A percentile compares a stretch with the other conserved stretches of the same genome.
phyloP scores from a whole-genome alignment of 1,139 yeast genomes.

The Magnusiomyces magnusii region DNA sequence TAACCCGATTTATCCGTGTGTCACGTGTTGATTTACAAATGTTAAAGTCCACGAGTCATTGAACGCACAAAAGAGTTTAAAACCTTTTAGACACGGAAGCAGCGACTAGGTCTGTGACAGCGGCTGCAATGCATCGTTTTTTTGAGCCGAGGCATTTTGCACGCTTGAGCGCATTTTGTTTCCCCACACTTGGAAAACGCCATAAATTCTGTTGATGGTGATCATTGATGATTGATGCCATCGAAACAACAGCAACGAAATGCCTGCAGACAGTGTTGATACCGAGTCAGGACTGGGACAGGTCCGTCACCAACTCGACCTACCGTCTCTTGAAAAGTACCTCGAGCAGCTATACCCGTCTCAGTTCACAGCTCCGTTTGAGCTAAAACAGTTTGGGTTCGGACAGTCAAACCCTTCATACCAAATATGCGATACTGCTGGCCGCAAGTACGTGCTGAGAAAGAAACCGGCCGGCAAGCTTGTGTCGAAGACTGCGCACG shows the following conservation, averaged over 20 bases:
- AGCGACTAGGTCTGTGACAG: too few relatives aligned
- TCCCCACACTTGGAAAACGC: too few relatives aligned
- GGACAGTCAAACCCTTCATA: slow-evolving; percentile 68
- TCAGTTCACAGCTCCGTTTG: slow-evolving; percentile 17
- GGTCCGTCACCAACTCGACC: slow-evolving; percentile 38
- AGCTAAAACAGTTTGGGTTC: slow-evolving; percentile 47
- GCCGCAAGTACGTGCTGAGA: slow-evolving; percentile 45
- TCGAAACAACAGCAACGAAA: too few relatives aligned
- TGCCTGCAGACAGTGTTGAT: slow-evolving; percentile 23
- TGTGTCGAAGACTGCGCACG: slow-evolving; percentile 55
- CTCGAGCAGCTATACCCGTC: slow-evolving; percentile 16
- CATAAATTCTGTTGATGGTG: too few relatives aligned
- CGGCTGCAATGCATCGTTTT: too few relatives aligned
- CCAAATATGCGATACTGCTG: slow-evolving; percentile 40
- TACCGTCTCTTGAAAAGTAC: slow-evolving; percentile 31
- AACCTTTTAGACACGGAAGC: too few relatives aligned
- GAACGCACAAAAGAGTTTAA: too few relatives aligned
- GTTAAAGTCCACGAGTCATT: too few relatives aligned
- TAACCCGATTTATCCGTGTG: not conserved
- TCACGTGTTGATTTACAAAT: too few relatives aligned
- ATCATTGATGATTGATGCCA: too few relatives aligned
- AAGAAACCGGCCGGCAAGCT: slow-evolving; percentile 55
- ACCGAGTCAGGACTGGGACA: slow-evolving; percentile 34
- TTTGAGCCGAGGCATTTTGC: not conserved
- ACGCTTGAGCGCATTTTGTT: not conserved